These are phyloP conservation scores for Crithidia brevicula DNA, from an alignment of 208 protist species.

Conservation along the genomic window DNA sequence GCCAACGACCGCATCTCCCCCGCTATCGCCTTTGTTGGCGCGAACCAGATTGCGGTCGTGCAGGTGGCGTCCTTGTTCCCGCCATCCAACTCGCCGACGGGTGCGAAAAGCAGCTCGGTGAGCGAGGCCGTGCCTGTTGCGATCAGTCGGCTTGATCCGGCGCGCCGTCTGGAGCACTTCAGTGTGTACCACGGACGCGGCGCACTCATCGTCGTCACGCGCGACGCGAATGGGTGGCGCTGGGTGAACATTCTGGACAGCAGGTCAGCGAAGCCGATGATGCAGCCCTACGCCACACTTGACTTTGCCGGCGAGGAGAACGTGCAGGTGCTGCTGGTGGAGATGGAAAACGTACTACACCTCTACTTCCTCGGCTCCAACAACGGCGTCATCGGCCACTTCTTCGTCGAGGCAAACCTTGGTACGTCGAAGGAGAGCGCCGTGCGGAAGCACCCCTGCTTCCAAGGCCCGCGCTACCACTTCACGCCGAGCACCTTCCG, in stretches of 20 bases:
- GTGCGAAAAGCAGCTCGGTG: background rate
- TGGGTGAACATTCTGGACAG: constrained; percentile 84
- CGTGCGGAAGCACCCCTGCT: constrained; percentile 45
- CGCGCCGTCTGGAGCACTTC: constrained; percentile 62
- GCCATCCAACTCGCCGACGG: background rate
- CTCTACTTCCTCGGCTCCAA: constrained; percentile 74
- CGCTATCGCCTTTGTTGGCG: constrained; percentile 48
- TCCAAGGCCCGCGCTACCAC: constrained; percentile 36
- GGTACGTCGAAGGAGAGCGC: constrained; percentile 38
- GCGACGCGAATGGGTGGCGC: constrained; percentile 81
- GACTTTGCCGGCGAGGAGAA: constrained; percentile 75
- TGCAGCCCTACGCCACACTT: constrained; percentile 64
- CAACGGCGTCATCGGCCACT: constrained; percentile 67
- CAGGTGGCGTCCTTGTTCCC: constrained; percentile 43
- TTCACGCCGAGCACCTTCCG: constrained; percentile 69
- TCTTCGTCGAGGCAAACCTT: constrained; percentile 61
- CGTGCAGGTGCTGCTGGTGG: constrained; percentile 58
- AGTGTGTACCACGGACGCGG: constrained; percentile 53
- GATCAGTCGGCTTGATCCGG: constrained; percentile 44
- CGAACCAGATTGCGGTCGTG: constrained; percentile 46
- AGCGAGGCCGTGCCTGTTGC: constrained; percentile 21
- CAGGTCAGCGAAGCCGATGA: constrained; percentile 55
- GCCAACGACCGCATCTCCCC: constrained; percentile 36
- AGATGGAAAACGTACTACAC: constrained; percentile 68
- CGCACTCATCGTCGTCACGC: constrained; percentile 68